These are phyloP conservation scores for Endocarpon pusillum DNA, from an alignment of 495 filamentous ascomycete genomes.

Conservation along the genomic window DNA sequence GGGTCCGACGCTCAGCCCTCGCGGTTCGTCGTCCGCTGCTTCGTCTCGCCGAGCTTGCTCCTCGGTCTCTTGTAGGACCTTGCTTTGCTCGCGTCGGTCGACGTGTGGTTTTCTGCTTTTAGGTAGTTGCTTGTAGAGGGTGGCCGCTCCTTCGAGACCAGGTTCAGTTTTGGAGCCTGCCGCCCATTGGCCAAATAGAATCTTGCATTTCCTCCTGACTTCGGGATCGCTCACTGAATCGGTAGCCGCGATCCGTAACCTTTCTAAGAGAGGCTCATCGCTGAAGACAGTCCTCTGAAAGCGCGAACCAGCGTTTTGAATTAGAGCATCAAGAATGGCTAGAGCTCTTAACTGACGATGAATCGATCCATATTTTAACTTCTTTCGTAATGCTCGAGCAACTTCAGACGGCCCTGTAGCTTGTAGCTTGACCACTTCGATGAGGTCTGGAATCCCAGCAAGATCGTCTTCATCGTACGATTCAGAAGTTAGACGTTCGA, in stretches of 20 bases:
- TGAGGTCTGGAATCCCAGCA: slow-evolving; percentile 79
- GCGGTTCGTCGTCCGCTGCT: slow-evolving; percentile 11
- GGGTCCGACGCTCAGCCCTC: slow-evolving; percentile 8
- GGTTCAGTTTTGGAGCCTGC: slow-evolving; percentile 61
- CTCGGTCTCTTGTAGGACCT: slow-evolving; percentile 62
- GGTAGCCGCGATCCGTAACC: slow-evolving; percentile 72
- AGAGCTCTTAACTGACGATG: slow-evolving; percentile 85
- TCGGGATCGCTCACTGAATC: slow-evolving; percentile 70
- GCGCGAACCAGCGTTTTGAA: slow-evolving; percentile 80
- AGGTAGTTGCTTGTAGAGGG: slow-evolving; percentile 64
- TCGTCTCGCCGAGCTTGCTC: slow-evolving; percentile 31
- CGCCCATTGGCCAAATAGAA: slow-evolving; percentile 80
- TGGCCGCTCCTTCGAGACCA: slow-evolving; percentile 64
- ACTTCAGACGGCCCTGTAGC: slow-evolving; percentile 76
- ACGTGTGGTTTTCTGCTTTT: slow-evolving; percentile 46
- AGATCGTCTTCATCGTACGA: slow-evolving; percentile 80
- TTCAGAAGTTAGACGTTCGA: slow-evolving; percentile 82
- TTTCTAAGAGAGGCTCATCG: slow-evolving; percentile 86
- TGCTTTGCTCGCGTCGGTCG: slow-evolving; percentile 56
- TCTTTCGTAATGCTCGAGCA: slow-evolving; percentile 85
- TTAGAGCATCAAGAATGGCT: slow-evolving; percentile 78
- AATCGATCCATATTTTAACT: slow-evolving; percentile 90
- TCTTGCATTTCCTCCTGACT: slow-evolving; percentile 71
- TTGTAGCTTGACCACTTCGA: slow-evolving; percentile 87
- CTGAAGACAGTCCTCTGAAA: slow-evolving; percentile 71